Percentiles rank a stretch among this genome's conserved stretches.
These are phyloP conservation scores for Cladosporium sp. DNA, from an alignment of 2,329 filamentous ascomycete species.

Conservation along the genomic window DNA sequence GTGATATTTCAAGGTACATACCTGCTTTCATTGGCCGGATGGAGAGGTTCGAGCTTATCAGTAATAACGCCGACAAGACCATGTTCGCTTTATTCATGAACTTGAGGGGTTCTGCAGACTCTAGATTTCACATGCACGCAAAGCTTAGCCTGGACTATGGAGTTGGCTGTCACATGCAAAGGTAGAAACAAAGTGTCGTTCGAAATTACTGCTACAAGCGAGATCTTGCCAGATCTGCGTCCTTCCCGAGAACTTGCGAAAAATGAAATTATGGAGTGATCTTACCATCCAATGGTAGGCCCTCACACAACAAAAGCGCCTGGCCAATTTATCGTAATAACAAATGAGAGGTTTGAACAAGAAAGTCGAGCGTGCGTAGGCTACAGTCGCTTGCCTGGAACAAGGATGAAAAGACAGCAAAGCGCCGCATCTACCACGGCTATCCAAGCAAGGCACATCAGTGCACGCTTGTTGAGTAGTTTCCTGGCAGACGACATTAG, in stretches of 20 bases:
- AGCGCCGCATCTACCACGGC: constrained; percentile 76
- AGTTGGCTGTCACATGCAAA: not conserved
- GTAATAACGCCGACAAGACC: not conserved
- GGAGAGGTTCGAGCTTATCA: not conserved
- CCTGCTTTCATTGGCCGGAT: not conserved
- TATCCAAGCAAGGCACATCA: constrained; percentile 78
- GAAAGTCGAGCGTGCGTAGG: not conserved
- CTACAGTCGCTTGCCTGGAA: constrained; percentile 80
- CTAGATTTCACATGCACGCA: not conserved
- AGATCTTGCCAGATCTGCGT: not conserved
- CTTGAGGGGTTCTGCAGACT: not conserved
- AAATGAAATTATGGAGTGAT: not conserved
- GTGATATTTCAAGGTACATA: not conserved
- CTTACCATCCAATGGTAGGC: not conserved
- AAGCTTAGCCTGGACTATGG: not conserved
- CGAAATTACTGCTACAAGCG: constrained; percentile 8
- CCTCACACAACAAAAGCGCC: not conserved
- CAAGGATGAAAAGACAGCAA: constrained; percentile 88
- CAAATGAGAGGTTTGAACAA: constrained; percentile 5
- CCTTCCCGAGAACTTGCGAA: not conserved
- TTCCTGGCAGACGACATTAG: constrained; percentile 48
- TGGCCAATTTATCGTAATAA: constrained; percentile 15
- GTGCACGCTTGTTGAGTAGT: constrained; percentile 77
- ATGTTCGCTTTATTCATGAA: not conserved
- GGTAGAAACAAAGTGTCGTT: not conserved